Conservation (phyloP, 257 asterid species). For the Solanum ahanhuiri region DNA sequence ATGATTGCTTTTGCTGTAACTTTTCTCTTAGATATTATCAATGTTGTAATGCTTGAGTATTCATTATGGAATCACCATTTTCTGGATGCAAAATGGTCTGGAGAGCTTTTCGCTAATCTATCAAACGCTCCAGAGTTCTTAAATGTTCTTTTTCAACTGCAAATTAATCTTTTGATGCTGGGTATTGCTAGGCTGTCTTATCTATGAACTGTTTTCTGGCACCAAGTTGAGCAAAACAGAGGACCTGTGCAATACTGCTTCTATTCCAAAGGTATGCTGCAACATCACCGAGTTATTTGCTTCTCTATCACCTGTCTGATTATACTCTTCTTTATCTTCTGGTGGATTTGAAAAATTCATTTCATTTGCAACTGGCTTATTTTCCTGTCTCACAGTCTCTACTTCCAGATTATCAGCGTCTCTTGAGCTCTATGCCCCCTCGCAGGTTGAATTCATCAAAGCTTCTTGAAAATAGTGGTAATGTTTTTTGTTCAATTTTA, state of each 20-base stretch:
- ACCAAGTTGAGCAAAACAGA: conserved; percentile 74
- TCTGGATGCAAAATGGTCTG: not conserved
- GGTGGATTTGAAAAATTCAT: not conserved
- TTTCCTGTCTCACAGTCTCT: conserved; percentile 68
- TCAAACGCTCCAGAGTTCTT: not conserved
- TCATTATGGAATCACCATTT: not conserved
- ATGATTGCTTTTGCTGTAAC: too few relatives aligned
- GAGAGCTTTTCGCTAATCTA: not conserved
- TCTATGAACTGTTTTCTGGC: conserved; percentile 93
- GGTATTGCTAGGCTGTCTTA: conserved; percentile 72
- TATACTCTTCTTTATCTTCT: not conserved
- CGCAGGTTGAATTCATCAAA: conserved; percentile 96
- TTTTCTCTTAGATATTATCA: not conserved
- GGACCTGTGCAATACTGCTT: conserved; percentile 77
- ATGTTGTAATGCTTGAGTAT: not conserved
- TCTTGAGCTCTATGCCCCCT: conserved; percentile 84
- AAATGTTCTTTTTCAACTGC: not conserved
- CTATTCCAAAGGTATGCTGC: conserved; percentile 71
- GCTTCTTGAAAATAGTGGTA: conserved; percentile 88
- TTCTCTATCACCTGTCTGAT: not conserved
- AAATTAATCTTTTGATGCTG: conserved; percentile 3
- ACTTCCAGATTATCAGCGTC: conserved; percentile 97
- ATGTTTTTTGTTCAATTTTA: not conserved
- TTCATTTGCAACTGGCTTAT: conserved; percentile 20
- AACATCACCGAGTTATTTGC: not conserved